These are phyloP conservation scores for Candida loeiensis DNA, from an alignment of 805 yeast species.

Conservation along the genomic window DNA sequence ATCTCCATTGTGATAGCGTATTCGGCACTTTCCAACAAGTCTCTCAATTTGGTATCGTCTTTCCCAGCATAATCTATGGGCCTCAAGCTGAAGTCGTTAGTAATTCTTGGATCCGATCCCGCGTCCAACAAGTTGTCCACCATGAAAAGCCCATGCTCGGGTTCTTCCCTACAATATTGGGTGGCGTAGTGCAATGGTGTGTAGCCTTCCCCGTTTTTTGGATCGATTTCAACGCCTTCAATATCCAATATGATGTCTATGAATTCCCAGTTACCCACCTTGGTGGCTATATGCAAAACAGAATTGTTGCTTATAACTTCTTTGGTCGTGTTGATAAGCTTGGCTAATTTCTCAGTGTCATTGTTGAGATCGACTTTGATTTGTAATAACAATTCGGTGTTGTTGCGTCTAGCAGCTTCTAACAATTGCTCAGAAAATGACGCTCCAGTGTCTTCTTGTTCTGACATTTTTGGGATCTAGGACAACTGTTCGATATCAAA, in stretches of 20 bases:
- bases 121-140: conserved; percentile 84
- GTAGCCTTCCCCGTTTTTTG: conserved; percentile 70
- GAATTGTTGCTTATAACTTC: conserved; percentile 76
- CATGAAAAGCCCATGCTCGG: conserved; percentile 78
- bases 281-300: conserved; percentile 77
- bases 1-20: conserved; percentile 52
- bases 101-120: conserved; percentile 72
- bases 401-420: conserved; percentile 86
- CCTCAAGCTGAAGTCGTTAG: conserved; percentile 52
- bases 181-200: conserved; percentile 91
- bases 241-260: conserved; percentile 78
- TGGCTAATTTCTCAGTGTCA: conserved; percentile 38
- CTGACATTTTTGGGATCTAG: not conserved
- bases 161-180: conserved; percentile 69
- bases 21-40: conserved; percentile 78
- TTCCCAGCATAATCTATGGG: conserved; percentile 68
- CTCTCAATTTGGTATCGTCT: conserved; percentile 54
- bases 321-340: conserved; percentile 58
- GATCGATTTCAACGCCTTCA: conserved; percentile 89
- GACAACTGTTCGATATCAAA: not conserved
- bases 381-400: conserved; percentile 64
- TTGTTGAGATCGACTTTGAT: conserved; percentile 46
- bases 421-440: conserved; percentile 68
- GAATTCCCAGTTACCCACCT: conserved; percentile 80
- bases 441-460: conserved; percentile 51